phyloP scores from a whole-genome alignment of 2,329 filamentous ascomycete genomes.

The Colletotrichum theobromicola region DNA sequence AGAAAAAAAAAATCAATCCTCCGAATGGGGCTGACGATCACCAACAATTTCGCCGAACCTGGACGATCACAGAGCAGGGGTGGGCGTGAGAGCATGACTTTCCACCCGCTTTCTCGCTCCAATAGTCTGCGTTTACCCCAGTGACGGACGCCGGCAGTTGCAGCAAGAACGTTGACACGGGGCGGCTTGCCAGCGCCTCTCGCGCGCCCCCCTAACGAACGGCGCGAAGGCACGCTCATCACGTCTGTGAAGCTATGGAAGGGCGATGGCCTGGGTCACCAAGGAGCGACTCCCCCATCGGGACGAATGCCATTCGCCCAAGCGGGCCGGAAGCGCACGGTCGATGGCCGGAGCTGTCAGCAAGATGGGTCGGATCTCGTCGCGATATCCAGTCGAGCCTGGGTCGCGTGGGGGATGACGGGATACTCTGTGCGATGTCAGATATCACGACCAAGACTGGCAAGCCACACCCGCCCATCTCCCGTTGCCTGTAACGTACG shows the following conservation, averaged over 20 bases:
- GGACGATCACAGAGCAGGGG: neutral
- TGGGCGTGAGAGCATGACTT: neutral
- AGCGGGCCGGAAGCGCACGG: neutral
- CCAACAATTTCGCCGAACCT: neutral
- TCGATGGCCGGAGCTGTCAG: neutral
- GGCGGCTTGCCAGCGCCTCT: neutral
- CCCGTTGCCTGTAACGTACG: neutral
- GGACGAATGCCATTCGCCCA: neutral
- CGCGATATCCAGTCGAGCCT: neutral
- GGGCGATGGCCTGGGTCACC: neutral
- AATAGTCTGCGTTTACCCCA: neutral
- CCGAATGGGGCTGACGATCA: conserved; percentile 1
- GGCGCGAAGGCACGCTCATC: neutral
- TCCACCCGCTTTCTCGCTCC: neutral
- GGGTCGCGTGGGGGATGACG: neutral
- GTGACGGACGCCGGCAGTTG: neutral
- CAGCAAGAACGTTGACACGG: neutral
- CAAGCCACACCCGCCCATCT: neutral
- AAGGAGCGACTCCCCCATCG: neutral
- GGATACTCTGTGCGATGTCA: neutral
- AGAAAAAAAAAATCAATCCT: neutral
- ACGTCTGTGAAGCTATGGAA: neutral
- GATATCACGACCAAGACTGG: neutral
- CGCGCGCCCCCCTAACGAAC: neutral
- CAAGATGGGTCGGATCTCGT: neutral